phyloP scores from a whole-genome alignment of 768 basidiomycete species.

The Hysterangium stoloniferum region DNA sequence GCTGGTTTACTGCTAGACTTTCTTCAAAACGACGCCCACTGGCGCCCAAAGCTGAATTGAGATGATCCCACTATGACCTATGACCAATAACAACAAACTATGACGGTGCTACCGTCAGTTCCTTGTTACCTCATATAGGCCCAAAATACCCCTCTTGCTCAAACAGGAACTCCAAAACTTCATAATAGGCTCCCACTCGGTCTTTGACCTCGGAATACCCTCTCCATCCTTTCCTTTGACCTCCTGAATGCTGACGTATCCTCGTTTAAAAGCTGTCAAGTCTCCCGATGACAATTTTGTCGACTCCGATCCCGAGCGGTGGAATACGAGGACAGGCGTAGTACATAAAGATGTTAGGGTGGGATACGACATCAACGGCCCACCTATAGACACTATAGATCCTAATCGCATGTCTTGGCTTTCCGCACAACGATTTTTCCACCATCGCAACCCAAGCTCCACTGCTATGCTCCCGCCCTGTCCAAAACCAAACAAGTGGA shows the following conservation, averaged over 20 bases:
- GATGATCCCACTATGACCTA: not conserved
- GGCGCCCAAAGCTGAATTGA: not conserved
- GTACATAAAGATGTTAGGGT: constrained; percentile 43
- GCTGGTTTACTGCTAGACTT: too few relatives aligned
- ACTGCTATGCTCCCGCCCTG: constrained; percentile 78
- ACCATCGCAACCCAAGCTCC: constrained; percentile 56
- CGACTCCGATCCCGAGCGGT: constrained; percentile 43
- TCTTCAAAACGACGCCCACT: constrained; percentile 4
- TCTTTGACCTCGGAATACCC: constrained; percentile 69
- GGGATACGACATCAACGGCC: constrained; percentile 73
- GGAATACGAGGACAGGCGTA: constrained; percentile 56
- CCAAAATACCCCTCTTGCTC: constrained; percentile 44
- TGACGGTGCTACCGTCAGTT: constrained; percentile 12
- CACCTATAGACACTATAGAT: constrained; percentile 61
- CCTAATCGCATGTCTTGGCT: constrained; percentile 34
- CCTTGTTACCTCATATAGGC: constrained; percentile 62
- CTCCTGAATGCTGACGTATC: constrained; percentile 44
- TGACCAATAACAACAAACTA: not conserved
- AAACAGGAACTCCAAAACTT: constrained; percentile 75
- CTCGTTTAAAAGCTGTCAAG: constrained; percentile 51
- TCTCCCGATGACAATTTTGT: constrained; percentile 36
- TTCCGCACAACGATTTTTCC: constrained; percentile 31
- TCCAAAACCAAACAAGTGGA: constrained; percentile 84
- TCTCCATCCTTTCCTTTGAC: constrained; percentile 33
- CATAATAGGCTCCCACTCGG: constrained; percentile 84